Evolutionary conservation across 2,329 filamentous ascomycete species (phyloP), one percentile per base, ranked within the genome.

Genomic region (Botrytis porri): DNA sequence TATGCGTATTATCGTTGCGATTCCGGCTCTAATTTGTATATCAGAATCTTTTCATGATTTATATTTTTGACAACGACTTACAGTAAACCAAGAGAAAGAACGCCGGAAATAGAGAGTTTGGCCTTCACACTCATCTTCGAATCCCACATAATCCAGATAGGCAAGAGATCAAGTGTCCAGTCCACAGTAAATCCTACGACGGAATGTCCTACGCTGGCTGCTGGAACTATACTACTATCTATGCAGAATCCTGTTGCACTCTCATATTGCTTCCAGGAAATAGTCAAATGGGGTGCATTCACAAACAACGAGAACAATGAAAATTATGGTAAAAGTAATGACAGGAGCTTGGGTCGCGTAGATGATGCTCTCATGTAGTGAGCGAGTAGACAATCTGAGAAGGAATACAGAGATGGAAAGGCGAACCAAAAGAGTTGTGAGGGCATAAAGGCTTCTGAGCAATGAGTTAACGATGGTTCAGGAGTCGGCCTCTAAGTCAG

Each of bases 71-170:
- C 25, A 32, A 5, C 18, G 57, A 73, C 77, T 75, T 65, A 79
- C 84, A 85, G 77, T 76, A 88, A 88, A 41, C 88, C 90, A 81
- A 90, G 84, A 10, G 84, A 83, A 67, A 91, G 80, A 62, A 90
- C 83, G 9, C 83, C 82, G 16, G 85, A 84, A 35, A 90, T 81
- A 3, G 87, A 83, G 10, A 84, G 45, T 77, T 89, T 90, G 3
- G 84, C 86, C 72, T 82, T 83, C 12, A 75, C 76, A 63, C 84
- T 84, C 84, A 90, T 88, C 72, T 89, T 84, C 41, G 90, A 78
- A 39, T 84, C 83, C 82, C 83, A 86, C 1, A 90, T 83, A 5
- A 91, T 81, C 74, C 86, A 85, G 14, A 86, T 83, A 0, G 87
- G 87, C 5, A 89, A 78, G 64, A 88, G 82, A n/a, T 84, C 83